Evolutionary conservation across 2,329 filamentous ascomycete genomes (phyloP), one percentile per base, ranked within the genome.

Genomic region (Fusarium lyarnte): DNA sequence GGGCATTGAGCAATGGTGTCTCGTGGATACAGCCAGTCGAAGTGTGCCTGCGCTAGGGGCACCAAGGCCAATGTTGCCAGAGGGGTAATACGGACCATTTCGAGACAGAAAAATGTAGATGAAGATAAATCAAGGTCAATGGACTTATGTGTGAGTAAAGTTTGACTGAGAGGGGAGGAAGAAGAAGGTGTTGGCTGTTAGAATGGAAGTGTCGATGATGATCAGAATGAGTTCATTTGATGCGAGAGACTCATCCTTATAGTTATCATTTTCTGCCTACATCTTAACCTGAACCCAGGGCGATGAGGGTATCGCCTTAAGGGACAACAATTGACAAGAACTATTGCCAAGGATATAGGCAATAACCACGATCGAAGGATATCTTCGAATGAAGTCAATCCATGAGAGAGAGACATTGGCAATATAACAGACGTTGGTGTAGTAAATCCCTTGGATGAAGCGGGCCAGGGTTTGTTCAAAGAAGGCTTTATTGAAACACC

Each of bases 21-120:
- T 51, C 73, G 74, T 29, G 71, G 42, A 13, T 70, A 61, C 23
- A 77, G 53, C 36, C 72, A 69, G 35, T 70, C 69, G 38, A 77
- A 70, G 21, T 71, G 74, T 46, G 79, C 81, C 23, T 79, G 72
- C 11, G 70, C 71, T n/a, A 78, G 27, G 42, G 76, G 63, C 23
- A 74, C 72, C 41, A 78, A 63, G 35, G 75, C 78, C 68, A 82
- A 59, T 33, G 76, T 29, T 51, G 76, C 74, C 71, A 75, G 75
- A 21, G 76, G 63, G 38, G 76, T 25, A 53, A 76, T 61, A 47
- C 70, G 77, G 63, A 77, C 70, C 78, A 80, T 81, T 39, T 39
- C 61, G 25, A 49, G 58, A 38, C 29, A 55, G 38, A n/a, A n/a
- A 23, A 31, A 41, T 31, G 54, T n/a, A 45, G 52, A 33, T 42